Base-by-base conservation (phyloP, 495 filamentous ascomycete species). In the Penicillium macrosclerotiorum region DNA sequence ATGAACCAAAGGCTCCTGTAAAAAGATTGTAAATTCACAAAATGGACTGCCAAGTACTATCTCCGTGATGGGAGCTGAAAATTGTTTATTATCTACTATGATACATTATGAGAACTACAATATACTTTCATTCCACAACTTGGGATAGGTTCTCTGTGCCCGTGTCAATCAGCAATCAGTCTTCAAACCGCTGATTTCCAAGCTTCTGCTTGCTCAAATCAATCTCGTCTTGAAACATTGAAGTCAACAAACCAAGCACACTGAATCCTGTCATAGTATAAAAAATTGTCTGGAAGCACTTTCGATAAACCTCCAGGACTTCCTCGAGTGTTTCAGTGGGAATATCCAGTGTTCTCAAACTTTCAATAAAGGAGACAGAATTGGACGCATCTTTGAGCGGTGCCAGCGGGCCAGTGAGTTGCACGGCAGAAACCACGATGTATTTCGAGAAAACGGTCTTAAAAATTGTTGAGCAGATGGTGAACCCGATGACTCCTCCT, bases 331-430 rank as follows among this genome's bases (percentile, higher is more conserved):
- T 4, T 13, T n/a, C 47, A 24, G 18, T 18, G 5, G 47, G 27
- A 13, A 38, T 30, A 4, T 43, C 18, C 13, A 43, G 14, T 8
- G 16, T 27, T 25, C 40, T 22, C 16, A 45, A 13, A 17, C 27
- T 7, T 5, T 32, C 33, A 33, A 50, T 50, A 27, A 50, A 50
- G 6, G 34, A 4, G 1, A 59, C 39, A 1, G 72, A 76, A 1
- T 55, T 42, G 27, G 79, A 68, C 0, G 45, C 26, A 23, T 79
- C 72, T 1, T 43, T 27, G 1, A 77, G 24, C 2, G 38, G 39
- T 0, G 63, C 73, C 36, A 71, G 63, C 4, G 68, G 51, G 8
- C 65, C 63, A 0, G 71, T 67, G 6, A 76, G 57, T 6, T 55
- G 16, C 1, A 60, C 23, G 0, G 4, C 34, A 3, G 16, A 8